These are phyloP conservation scores for Dianthus caryophyllus DNA, from an alignment of 148 eudicot genomes.

Conservation along the genomic window DNA sequence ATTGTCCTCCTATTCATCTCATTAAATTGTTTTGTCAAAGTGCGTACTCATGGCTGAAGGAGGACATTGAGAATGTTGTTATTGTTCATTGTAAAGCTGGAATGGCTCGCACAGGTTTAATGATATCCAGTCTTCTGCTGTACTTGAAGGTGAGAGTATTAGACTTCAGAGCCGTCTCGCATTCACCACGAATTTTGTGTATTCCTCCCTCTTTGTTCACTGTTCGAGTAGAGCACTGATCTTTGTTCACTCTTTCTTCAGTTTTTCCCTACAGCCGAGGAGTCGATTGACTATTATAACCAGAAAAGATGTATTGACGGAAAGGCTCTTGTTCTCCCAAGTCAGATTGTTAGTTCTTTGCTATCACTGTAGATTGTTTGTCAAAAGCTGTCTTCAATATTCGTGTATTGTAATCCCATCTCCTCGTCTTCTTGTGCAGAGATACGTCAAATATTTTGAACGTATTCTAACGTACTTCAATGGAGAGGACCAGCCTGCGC, in stretches of 20 bases:
- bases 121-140: slow-evolving; percentile 92
- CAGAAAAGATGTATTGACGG: slow-evolving; percentile 92
- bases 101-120: slow-evolving; percentile 97
- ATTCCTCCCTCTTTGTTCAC: background rate
- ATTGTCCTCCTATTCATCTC: slow-evolving; percentile 94
- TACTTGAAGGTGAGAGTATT: slow-evolving; percentile 88
- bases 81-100: slow-evolving; percentile 99
- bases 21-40: slow-evolving; percentile 83
- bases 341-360: slow-evolving; percentile 79
- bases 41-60: slow-evolving; percentile 98
- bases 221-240: slow-evolving; percentile 10
- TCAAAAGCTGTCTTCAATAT: slow-evolving; percentile 14
- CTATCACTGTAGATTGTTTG: background rate
- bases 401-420: slow-evolving; percentile 16
- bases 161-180: slow-evolving; percentile 1
- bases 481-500: slow-evolving; percentile 91
- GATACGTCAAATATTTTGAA: slow-evolving; percentile 95
- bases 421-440: slow-evolving; percentile 34
- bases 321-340: slow-evolving; percentile 95
- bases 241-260: slow-evolving; percentile 29
- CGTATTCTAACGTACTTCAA: slow-evolving; percentile 75
- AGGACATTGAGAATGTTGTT: slow-evolving; percentile 97
- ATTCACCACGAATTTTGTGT: background rate
- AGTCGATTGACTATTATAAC: slow-evolving; percentile 91
- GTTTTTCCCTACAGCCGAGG: slow-evolving; percentile 99